Evolutionary conservation across 352 stramenopile genomes (phyloP).

Genomic region (Pythium dissotocum): DNA sequence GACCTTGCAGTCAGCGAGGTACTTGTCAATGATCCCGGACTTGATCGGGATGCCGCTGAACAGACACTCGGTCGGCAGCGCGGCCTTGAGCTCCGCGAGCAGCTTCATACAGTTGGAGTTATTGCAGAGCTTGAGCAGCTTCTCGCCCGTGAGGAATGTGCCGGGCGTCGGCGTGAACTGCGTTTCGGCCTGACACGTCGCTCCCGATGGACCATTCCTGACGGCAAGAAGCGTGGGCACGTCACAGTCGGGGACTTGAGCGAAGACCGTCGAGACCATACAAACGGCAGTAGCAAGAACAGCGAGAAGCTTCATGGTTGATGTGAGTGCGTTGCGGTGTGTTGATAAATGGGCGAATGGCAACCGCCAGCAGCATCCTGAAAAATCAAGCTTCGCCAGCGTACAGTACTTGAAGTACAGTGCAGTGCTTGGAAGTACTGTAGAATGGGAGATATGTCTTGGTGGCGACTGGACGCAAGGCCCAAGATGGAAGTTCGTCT

Average conservation of each 20-base stretch:
- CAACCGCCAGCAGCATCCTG: too few relatives aligned
- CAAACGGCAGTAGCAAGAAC: not conserved
- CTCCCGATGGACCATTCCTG: not conserved
- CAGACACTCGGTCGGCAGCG: conserved; percentile 11
- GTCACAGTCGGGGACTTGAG: conserved; percentile 9
- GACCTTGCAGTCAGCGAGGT: not conserved
- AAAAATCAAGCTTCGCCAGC: too few relatives aligned
- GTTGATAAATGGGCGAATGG: not conserved
- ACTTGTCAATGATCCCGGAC: conserved; percentile 8
- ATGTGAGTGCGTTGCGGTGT: too few relatives aligned
- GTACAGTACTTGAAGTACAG: too few relatives aligned
- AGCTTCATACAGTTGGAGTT: conserved; percentile 24
- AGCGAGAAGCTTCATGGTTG: conserved; percentile 19
- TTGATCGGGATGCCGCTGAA: conserved; percentile 9
- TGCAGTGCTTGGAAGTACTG: not conserved
- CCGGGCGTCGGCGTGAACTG: conserved; percentile 3
- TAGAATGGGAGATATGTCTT: not conserved
- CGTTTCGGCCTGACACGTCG: conserved; percentile 7
- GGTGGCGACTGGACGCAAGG: not conserved
- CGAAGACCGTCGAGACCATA: conserved; percentile 9
- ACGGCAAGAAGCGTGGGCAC: not conserved
- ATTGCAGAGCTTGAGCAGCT: conserved; percentile 24
- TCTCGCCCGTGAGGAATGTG: conserved; percentile 4
- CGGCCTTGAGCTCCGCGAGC: conserved; percentile 16
- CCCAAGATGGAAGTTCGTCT: too few relatives aligned